Evolutionary conservation across 345 rosid genomes (phyloP), one percentile per base, ranked within the genome.

Genomic region (Populus alba): DNA sequence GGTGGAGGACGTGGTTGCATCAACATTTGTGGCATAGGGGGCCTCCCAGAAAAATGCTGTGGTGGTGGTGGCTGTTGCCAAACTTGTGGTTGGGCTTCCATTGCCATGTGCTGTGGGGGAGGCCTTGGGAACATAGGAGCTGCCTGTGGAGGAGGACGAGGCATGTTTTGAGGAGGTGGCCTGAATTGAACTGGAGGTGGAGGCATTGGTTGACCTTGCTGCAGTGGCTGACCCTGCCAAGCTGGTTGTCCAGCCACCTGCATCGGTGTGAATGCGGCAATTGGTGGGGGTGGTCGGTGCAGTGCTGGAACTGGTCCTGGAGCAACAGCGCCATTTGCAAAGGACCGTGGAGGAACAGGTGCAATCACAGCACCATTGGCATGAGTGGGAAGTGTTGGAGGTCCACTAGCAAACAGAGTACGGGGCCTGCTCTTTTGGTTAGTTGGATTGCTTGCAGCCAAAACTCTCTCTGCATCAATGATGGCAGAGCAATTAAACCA

Each of bases 371-470:
- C 59, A 70, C 94, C 95, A 13, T 90, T 90, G 80, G 88, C 94
- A 75, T 87, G 94, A 71, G 79, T 77, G 16, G 86, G 74, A 55
- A 90, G 88, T 10, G 89, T 82, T 68, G 98, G 98, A 12, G 99
- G 98, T 20, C 97, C 98, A 31, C 92, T 91, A 2, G 99, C 99
- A 71, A 97, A 97, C 59, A 94, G 75, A 1, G 99, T 97, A 84
- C 92, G 99, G 4, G 99, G 63, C 63, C 63, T 57, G 63, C 63
- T 97, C 86, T 86, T 97, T 59, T 88, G 94, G 31, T 93, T 12
- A 82, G 78, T 72, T 38, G 98, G 98, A 83, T 97, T 97, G 82
- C 95, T 97, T 69, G 97, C 92, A 62, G 98, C 99, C 89, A 96
- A 82, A 81, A 96, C 95, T 87, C 99, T 92, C 90, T 96, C 99